A percentile compares a stretch with the other conserved stretches of the same genome.
phyloP scores from a whole-genome alignment of 2,329 filamentous ascomycete species.

The Alternaria rosae region DNA sequence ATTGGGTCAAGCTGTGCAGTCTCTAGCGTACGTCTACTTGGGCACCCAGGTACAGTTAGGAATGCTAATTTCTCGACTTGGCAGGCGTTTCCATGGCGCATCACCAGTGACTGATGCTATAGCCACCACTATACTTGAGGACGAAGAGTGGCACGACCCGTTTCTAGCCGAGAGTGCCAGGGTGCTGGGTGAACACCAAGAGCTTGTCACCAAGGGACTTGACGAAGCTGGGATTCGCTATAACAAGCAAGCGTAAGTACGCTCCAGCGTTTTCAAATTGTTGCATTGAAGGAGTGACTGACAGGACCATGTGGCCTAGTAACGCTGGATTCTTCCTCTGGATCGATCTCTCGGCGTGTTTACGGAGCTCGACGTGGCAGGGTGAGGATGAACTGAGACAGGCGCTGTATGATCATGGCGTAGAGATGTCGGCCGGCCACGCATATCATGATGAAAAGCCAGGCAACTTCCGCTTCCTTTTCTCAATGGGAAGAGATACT shows the following conservation, averaged over 20 bases:
- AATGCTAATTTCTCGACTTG: not conserved
- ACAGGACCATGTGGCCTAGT: conserved; percentile 28
- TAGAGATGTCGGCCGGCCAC: conserved; percentile 36
- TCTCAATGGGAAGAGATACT: conserved; percentile 47
- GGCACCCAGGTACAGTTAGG: no score
- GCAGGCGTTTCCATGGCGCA: conserved; percentile 39
- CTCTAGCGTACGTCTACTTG: conserved; percentile 34
- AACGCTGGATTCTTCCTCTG: conserved; percentile 68
- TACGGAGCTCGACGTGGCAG: conserved; percentile 9
- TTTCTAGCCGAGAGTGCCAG: not conserved
- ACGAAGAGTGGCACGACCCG: conserved; percentile 22
- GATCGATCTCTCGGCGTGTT: conserved; percentile 54
- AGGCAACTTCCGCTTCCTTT: conserved; percentile 55
- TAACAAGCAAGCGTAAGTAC: conserved; percentile 7
- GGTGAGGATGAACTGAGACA: conserved; percentile 37
- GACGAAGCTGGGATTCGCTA: conserved; percentile 5
- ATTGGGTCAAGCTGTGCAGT: conserved; percentile 25
- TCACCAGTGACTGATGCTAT: conserved; percentile 26
- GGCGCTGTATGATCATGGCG: conserved; percentile 19
- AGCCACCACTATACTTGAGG: conserved; percentile 28
- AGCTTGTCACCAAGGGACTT: not conserved
- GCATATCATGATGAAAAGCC: conserved; percentile 44
- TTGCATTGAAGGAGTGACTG: not conserved
- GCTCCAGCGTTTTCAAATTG: not conserved
- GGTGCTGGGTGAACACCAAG: not conserved